Conservation (phyloP, 345 rosid genomes). For the Microcos paniculata region DNA sequence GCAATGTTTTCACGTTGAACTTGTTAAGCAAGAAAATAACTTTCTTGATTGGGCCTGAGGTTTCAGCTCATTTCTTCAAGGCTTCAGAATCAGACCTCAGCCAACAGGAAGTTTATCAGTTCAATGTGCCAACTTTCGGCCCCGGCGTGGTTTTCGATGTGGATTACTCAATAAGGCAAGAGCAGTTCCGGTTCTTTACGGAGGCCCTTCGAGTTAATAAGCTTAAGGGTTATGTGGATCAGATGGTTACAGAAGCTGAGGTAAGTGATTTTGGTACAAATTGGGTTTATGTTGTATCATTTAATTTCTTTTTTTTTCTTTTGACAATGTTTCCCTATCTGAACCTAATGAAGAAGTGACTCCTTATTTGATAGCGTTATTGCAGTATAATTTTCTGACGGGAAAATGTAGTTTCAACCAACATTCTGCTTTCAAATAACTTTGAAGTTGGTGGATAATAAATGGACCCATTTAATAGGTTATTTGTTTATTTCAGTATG, state of each 20-base stretch:
- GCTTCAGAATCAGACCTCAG: slow-evolving; percentile 85
- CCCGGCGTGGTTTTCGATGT: slow-evolving; percentile 98
- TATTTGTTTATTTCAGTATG: background rate
- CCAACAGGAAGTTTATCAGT: slow-evolving; percentile 95
- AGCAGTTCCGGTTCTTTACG: slow-evolving; percentile 94
- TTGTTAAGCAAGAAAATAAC: slow-evolving; percentile 78
- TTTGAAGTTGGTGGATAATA: background rate
- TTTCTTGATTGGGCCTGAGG: slow-evolving; percentile 92
- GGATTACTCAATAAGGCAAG: slow-evolving; percentile 82
- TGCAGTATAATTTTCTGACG: background rate
- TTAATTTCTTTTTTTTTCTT: background rate
- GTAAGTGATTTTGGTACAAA: slow-evolving; percentile 26
- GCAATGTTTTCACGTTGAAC: slow-evolving; percentile 83
- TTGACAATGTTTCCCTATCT: background rate
- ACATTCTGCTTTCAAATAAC: too few relatives aligned
- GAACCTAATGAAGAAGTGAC: background rate
- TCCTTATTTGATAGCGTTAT: background rate
- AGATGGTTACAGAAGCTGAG: slow-evolving; percentile 95
- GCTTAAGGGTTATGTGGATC: slow-evolving; percentile 90
- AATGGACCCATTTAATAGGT: background rate
- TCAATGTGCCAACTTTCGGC: slow-evolving; percentile 96
- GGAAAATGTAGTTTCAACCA: background rate
- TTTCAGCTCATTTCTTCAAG: slow-evolving; percentile 96
- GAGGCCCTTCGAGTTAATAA: slow-evolving; percentile 82
- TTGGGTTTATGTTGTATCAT: background rate